phyloP scores from a whole-genome alignment of 2,329 filamentous ascomycete species.

The Cytospora piceae region DNA sequence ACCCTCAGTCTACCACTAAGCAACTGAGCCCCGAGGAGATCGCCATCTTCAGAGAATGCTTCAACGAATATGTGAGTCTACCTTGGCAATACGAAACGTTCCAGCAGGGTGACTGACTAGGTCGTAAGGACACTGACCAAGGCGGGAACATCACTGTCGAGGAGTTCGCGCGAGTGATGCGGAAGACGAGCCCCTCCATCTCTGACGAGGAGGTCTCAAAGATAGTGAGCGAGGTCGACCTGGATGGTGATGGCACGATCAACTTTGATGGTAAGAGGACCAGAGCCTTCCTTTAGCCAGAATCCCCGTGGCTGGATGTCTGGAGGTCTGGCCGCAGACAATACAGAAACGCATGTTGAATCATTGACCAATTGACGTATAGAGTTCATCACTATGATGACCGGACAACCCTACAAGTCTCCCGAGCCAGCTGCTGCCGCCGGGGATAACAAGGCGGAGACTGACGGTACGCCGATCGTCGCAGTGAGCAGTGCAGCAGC shows the following conservation, averaged over 20 bases:
- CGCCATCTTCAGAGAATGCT: slow-evolving; percentile 30
- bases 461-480: slow-evolving; percentile 25
- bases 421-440: slow-evolving; percentile 34
- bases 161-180: slow-evolving; percentile 45
- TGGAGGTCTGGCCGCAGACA: background rate
- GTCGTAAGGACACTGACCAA: slow-evolving; percentile 21
- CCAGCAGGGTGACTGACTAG: background rate
- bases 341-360: background rate
- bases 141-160: slow-evolving; percentile 43
- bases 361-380: background rate
- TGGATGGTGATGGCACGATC: slow-evolving; percentile 45
- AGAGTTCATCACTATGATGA: slow-evolving; percentile 50
- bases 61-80: slow-evolving; percentile 29
- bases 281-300: background rate
- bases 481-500: slow-evolving; percentile 22
- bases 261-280: slow-evolving; percentile 43
- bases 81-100: background rate
- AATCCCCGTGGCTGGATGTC: background rate
- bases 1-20: slow-evolving; percentile 16
- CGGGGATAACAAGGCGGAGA: slow-evolving; percentile 34
- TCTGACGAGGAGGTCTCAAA: slow-evolving; percentile 42
- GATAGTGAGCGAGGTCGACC: slow-evolving; percentile 45
- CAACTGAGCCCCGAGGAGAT: slow-evolving; percentile 29
- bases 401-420: slow-evolving; percentile 40
- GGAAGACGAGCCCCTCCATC: slow-evolving; percentile 37